Evolutionary conservation across 1,139 yeast genomes (phyloP).

Genomic region (Diutina sp.): DNA sequence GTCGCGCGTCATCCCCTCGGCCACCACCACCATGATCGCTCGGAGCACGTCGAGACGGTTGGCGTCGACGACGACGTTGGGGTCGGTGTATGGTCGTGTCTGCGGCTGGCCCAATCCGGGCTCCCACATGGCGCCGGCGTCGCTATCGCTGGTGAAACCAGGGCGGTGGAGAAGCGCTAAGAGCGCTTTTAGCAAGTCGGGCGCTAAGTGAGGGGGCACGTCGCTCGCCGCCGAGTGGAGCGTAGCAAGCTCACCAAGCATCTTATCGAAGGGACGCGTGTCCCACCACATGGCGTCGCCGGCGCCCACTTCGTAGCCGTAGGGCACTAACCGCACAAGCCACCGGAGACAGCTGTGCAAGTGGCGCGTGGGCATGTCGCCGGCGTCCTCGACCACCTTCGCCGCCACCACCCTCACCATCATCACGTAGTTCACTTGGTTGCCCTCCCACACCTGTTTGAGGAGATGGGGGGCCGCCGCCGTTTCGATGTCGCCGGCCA

Average conservation of each 20-base stretch:
- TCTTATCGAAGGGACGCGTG: background rate
- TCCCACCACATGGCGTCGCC: background rate
- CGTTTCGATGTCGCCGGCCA: background rate
- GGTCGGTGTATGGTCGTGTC: constrained; percentile 12
- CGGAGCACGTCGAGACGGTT: constrained; percentile 59
- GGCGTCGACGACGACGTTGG: constrained; percentile 39
- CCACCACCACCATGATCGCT: constrained; percentile 47
- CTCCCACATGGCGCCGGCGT: constrained; percentile 41
- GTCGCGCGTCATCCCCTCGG: constrained; percentile 44
- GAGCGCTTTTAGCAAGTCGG: background rate
- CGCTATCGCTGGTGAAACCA: constrained; percentile 4
- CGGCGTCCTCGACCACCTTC: background rate
- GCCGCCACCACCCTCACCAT: background rate
- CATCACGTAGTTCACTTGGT: background rate
- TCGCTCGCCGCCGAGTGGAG: background rate
- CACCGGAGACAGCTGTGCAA: background rate
- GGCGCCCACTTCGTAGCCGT: background rate
- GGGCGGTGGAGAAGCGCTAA: background rate
- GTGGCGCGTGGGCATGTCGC: background rate
- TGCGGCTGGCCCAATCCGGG: constrained; percentile 50
- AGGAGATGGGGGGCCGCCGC: background rate
- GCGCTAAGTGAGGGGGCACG: background rate
- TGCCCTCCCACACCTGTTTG: background rate
- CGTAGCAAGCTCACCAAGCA: background rate
- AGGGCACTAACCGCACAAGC: background rate